A percentile compares a stretch with the other conserved stretches of the same genome.
Evolutionary conservation across 306 rosid genomes (phyloP).

Genomic region (barrel medic (Medicago truncatula)): MtrunA17r5.0-ANR NC_053049.1:41734501-41735000

Average conservation of each 20-base stretch:
- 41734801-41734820: conserved; percentile 28
- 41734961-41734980: conserved; percentile 24
- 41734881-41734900: conserved; percentile 11
- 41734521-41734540: conserved; percentile 49
- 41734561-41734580: conserved; percentile 54
- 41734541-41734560: conserved; percentile 48
- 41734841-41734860: conserved; percentile 10
- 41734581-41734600: conserved; percentile 57
- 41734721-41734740: conserved; percentile 54
- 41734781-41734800: conserved; percentile 50
- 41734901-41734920: conserved; percentile 6
- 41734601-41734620: conserved; percentile 60
- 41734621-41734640: conserved; percentile 50
- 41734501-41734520: conserved; percentile 30
- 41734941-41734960: conserved; percentile 5
- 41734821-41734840: conserved; percentile 30
- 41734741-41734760: conserved; percentile 59
- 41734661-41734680: conserved; percentile 62
- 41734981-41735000: conserved; percentile 27
- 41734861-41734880: conserved; percentile 6
- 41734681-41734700: conserved; percentile 63
- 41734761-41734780: conserved; percentile 53
- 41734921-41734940: conserved; percentile 19
- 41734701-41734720: conserved; percentile 65
- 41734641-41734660: conserved; percentile 56